These are phyloP conservation scores for Cercospora canescens DNA, from an alignment of 2,329 filamentous ascomycete genomes.

Conservation along the genomic window DNA sequence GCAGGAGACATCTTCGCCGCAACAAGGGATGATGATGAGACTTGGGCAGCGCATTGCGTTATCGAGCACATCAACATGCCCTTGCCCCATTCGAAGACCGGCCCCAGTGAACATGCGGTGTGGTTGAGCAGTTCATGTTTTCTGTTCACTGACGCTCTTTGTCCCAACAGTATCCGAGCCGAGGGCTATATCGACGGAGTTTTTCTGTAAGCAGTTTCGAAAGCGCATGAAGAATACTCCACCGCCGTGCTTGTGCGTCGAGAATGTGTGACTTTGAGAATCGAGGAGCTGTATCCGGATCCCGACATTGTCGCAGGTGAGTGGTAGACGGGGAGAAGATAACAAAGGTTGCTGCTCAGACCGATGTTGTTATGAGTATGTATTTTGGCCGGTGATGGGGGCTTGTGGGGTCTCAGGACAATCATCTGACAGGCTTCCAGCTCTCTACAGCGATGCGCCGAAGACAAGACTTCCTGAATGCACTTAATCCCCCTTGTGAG, in stretches of 20 bases:
- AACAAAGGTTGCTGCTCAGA: not conserved
- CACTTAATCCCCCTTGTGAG: not conserved
- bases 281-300: not conserved
- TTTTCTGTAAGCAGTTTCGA: not conserved
- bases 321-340: not conserved
- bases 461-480: not conserved
- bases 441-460: not conserved
- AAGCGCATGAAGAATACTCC: not conserved
- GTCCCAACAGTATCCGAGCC: not conserved
- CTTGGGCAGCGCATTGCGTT: not conserved
- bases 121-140: too few relatives aligned
- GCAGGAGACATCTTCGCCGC: not conserved
- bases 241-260: not conserved
- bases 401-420: not conserved
- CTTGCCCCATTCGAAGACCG: not conserved
- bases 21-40: not conserved
- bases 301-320: not conserved
- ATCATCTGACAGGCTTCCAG: not conserved
- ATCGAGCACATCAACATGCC: not conserved
- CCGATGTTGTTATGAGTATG: not conserved
- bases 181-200: not conserved
- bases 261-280: not conserved
- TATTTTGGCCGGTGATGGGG: not conserved
- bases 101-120: too few relatives aligned
- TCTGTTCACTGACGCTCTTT: not conserved